Evolutionary conservation across 257 asterid species (phyloP), one percentile per base, ranked within the genome.

Genomic region (Jacaranda copaia): DNA sequence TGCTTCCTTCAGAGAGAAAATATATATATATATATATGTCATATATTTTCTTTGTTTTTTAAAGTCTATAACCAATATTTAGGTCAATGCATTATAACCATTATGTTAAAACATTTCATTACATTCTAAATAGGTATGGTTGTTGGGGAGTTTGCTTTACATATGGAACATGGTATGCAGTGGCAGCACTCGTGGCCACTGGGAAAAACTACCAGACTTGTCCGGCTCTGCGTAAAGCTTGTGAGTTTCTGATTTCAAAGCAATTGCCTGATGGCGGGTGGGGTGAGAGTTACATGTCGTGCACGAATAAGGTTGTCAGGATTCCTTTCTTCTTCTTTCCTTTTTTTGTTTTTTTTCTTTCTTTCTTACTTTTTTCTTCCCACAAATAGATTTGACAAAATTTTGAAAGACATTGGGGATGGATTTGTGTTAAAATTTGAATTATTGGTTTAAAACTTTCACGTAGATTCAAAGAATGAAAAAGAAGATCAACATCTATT

Each of bases 141-240:
- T n/a, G 74, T 65, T 88, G 89, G 88, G 92, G 90, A 25, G 77
- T 88, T n/a, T 88, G 92, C 75, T 85, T 68, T 46, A 86, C 90
- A 6, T 84, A 78, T 53, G 92, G 90, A 35, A 84, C 80, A 39
- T 82, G 86, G 84, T 84, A 84, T 70, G 89, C 77, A 15, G 82
- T 88, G 1, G 78, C 59, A 14, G 90, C 85, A 5, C 63, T 85
- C 43, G 78, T 49, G n/a, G 66, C 77, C 6, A 59, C 81, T 57
- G 91, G 91, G 8, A 79, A 75, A 70, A 85, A 19, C 13, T 83
- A 70, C 38, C 15, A 72, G 4, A 85, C 74, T 12, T 65, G 77
- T 66, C 39, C 39, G 3, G 16, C 79, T 1, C 14, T 87, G 5
- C 76, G 83, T 4, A 87, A 83, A 13, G 86, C 87, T 0, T 77